These are phyloP conservation scores for Lactarius hengduanensis DNA, from an alignment of 768 basidiomycete species.

Conservation along the genomic window DNA sequence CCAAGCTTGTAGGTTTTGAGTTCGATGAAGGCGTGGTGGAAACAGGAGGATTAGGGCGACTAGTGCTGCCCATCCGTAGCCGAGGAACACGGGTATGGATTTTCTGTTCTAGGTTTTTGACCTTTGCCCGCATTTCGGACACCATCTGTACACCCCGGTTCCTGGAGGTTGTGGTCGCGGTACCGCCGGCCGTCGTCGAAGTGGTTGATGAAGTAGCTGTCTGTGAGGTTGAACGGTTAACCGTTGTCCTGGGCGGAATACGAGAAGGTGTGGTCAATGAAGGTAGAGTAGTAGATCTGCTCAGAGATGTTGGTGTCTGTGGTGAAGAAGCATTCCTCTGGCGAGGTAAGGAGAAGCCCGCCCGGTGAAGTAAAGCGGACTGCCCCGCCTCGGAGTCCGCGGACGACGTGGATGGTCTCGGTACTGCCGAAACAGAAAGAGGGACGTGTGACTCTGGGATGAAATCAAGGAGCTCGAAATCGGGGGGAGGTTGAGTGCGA, in stretches of 20 bases:
- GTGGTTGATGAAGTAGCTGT: constrained; percentile 37
- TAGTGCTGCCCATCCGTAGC: constrained; percentile 76
- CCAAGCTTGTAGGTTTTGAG: constrained; percentile 18
- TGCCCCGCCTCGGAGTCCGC: constrained; percentile 40
- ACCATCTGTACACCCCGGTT: constrained; percentile 91
- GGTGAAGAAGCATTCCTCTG: constrained; percentile 43
- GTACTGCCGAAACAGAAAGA: constrained; percentile 13
- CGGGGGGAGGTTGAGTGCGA: constrained; percentile 54
- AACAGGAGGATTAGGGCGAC: constrained; percentile 43
- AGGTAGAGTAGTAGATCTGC: constrained; percentile 55
- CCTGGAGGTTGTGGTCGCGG: constrained; percentile 52
- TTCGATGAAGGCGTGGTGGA: constrained; percentile 29
- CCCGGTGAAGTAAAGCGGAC: constrained; percentile 49
- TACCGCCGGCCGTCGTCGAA: constrained; percentile 33
- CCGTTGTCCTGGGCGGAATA: constrained; percentile 45
- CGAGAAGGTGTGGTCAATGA: constrained; percentile 48
- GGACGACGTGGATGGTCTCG: constrained; percentile 27
- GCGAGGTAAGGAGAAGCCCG: constrained; percentile 44
- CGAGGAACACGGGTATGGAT: constrained; percentile 86
- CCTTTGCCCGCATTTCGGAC: constrained; percentile 84
- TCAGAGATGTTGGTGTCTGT: constrained; percentile 46
- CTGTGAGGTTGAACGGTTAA: constrained; percentile 34
- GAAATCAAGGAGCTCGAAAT: constrained; percentile 60
- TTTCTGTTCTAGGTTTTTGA: constrained; percentile 79
- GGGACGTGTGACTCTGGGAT: constrained; percentile 36